Percentiles rank a stretch among this genome's conserved stretches.
phyloP scores from a whole-genome alignment of 2,329 filamentous ascomycete species.

The Hypoxylon sp. region DNA sequence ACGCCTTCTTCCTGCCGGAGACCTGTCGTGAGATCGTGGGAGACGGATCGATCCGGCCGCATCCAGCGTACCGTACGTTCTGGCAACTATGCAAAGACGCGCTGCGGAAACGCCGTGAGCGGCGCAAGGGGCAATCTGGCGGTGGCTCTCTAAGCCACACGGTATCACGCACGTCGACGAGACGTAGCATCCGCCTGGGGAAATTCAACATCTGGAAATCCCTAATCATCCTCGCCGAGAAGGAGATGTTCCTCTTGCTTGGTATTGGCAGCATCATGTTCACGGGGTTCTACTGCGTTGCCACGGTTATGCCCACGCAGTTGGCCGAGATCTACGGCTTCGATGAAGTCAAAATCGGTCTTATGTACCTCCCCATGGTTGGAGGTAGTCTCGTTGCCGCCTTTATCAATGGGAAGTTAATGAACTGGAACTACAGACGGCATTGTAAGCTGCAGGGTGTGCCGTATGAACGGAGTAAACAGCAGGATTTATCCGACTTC shows the following conservation, averaged over 20 bases:
- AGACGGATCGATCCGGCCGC: conserved; percentile 60
- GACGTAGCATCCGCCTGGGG: conserved; percentile 41
- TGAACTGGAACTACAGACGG: conserved; percentile 74
- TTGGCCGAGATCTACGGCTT: conserved; percentile 65
- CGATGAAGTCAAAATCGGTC: conserved; percentile 63
- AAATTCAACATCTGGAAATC: conserved; percentile 56
- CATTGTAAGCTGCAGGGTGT: conserved; percentile 65
- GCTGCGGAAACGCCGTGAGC: conserved; percentile 28
- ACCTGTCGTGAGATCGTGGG: conserved; percentile 61
- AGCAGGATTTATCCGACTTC: conserved; percentile 55
- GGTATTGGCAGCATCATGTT: conserved; percentile 54
- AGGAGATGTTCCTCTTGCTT: conserved; percentile 57
- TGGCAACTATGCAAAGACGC: conserved; percentile 52
- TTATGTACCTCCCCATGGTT: conserved; percentile 58
- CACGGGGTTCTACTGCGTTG: conserved; percentile 56
- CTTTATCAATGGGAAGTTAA: conserved; percentile 60
- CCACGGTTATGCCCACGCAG: conserved; percentile 53
- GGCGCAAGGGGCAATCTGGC: background rate
- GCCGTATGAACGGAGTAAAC: conserved; percentile 63
- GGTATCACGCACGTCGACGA: conserved; percentile 31
- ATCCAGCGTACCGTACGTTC: conserved; percentile 48
- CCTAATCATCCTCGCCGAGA: conserved; percentile 55
- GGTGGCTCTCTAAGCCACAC: conserved; percentile 32
- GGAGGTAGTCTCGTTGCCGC: conserved; percentile 56
- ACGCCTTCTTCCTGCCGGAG: conserved; percentile 62